Percentiles rank a stretch among this genome's conserved stretches.
Evolutionary conservation across 495 filamentous ascomycete genomes (phyloP).

Genomic region (Filosporella fistucella): DNA sequence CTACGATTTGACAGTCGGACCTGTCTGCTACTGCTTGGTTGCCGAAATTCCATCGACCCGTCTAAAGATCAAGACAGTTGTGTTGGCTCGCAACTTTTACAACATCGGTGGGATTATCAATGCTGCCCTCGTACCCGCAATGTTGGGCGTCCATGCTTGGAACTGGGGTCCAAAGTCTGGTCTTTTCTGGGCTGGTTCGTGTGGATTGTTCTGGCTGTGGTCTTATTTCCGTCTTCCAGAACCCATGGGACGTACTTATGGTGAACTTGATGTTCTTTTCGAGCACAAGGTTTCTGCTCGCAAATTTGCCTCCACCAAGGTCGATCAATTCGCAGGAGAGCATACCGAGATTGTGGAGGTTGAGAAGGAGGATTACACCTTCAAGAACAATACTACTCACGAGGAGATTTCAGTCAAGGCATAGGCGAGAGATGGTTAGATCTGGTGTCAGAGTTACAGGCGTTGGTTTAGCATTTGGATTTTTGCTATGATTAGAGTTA

Average conservation of each 20-base stretch:
- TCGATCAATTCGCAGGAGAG: constrained; percentile 5
- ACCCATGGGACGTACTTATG: constrained; percentile 61
- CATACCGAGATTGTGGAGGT: constrained; percentile 1
- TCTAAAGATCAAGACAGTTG: constrained; percentile 48
- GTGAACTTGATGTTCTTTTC: constrained; percentile 68
- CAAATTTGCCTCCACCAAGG: constrained; percentile 7
- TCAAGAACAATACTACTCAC: too few relatives aligned
- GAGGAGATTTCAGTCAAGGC: too few relatives aligned
- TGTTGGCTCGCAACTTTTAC: constrained; percentile 51
- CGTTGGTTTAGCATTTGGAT: too few relatives aligned
- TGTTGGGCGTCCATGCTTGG: constrained; percentile 45
- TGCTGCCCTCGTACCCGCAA: constrained; percentile 24
- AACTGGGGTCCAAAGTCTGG: constrained; percentile 45
- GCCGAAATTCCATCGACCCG: constrained; percentile 51
- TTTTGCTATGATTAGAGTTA: too few relatives aligned
- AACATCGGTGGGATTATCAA: constrained; percentile 25
- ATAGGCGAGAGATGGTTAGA: too few relatives aligned
- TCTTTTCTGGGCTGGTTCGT: constrained; percentile 51
- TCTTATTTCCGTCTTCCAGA: constrained; percentile 62
- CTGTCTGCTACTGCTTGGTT: constrained; percentile 54
- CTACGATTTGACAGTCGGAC: constrained; percentile 54
- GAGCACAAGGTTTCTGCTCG: constrained; percentile 19
- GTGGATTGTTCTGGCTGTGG: constrained; percentile 36
- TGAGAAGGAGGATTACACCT: neutral
- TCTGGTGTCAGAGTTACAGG: too few relatives aligned